Evolutionary conservation across 106 monocot genomes (phyloP).

Genomic region (Dioscorea alata): DNA sequence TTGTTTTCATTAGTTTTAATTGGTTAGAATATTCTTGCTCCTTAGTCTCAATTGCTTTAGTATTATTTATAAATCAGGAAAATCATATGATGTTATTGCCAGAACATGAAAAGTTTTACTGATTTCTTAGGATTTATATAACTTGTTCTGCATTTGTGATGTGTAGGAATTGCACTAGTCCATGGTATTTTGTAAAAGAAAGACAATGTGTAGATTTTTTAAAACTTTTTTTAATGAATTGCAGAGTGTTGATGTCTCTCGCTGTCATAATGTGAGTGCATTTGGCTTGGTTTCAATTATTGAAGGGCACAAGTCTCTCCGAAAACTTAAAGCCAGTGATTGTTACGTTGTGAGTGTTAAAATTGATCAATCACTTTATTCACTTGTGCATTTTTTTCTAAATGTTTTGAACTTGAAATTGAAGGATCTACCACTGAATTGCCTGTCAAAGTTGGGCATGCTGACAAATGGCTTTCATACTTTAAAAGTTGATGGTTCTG

Average conservation of each 20-base stretch:
- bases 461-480: conserved; percentile 29
- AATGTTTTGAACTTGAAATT: neutral
- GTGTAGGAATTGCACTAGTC: neutral
- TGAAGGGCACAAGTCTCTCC: conserved; percentile 55
- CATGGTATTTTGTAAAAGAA: neutral
- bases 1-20: neutral
- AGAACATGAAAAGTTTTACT: neutral
- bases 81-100: neutral
- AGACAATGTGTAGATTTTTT: neutral
- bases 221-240: neutral
- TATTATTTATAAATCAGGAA: neutral
- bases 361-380: neutral
- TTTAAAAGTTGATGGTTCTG: conserved; percentile 57
- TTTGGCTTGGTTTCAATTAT: conserved; percentile 54
- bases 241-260: conserved; percentile 71
- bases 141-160: neutral
- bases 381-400: neutral
- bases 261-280: conserved; percentile 61
- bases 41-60: neutral
- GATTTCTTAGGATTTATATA: neutral
- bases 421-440: conserved; percentile 42
- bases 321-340: conserved; percentile 51
- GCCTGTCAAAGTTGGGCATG: conserved; percentile 40
- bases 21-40: neutral
- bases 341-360: conserved; percentile 43